Conservation (phyloP, 164 flowering plant species). For the Stephania yunnanensis region DNA sequence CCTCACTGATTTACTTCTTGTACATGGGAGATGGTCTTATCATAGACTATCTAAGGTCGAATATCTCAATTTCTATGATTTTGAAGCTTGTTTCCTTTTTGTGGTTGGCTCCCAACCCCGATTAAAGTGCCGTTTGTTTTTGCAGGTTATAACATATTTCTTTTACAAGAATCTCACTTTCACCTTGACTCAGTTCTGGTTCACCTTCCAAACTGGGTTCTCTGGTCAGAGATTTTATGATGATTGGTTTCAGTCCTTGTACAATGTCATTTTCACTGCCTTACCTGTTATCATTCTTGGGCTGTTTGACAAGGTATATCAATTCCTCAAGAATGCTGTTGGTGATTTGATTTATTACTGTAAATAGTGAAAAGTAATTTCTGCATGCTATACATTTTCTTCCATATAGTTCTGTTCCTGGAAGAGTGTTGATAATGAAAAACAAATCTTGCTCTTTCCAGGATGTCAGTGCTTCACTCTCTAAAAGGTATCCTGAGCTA, state of each 20-base stretch:
- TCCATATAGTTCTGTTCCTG: not conserved
- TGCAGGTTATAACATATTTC: constrained; percentile 92
- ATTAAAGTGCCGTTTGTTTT: not conserved
- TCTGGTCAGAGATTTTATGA: constrained; percentile 97
- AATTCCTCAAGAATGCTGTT: not conserved
- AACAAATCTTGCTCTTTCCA: constrained; percentile 20
- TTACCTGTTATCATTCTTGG: constrained; percentile 88
- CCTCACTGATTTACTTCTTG: constrained; percentile 91
- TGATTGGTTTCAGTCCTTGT: constrained; percentile 96
- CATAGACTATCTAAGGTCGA: constrained; percentile 86
- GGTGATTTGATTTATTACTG: not conserved
- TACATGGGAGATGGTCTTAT: constrained; percentile 97
- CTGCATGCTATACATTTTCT: not conserved
- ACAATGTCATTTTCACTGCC: constrained; percentile 87
- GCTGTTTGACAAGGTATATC: constrained; percentile 80
- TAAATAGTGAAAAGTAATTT: not conserved
- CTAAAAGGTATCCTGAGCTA: constrained; percentile 82
- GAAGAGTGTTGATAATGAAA: not conserved
- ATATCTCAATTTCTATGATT: constrained; percentile 1
- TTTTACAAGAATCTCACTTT: constrained; percentile 97
- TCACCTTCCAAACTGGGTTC: constrained; percentile 87
- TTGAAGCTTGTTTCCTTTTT: not conserved
- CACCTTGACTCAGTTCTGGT: constrained; percentile 97
- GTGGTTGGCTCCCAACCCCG: not conserved
- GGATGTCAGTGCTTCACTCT: constrained; percentile 92